A percentile compares a stretch with the other conserved stretches of the same genome.
Conservation (phyloP, 2,329 filamentous ascomycete species). For the Lasiodiplodia theobromae region DNA sequence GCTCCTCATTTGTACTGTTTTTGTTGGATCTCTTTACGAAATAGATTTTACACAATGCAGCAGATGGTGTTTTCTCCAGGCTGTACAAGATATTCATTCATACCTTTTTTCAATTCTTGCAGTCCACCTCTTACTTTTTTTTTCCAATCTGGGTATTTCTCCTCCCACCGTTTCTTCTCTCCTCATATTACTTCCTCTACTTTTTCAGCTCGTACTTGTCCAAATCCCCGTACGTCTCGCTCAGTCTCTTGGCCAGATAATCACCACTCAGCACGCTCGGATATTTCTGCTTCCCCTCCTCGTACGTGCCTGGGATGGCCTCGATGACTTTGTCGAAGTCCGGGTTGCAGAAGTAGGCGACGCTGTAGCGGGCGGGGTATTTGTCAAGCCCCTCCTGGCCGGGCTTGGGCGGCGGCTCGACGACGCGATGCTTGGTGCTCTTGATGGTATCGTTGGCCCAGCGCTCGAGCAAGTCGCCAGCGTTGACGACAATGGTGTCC, state of each 20-base stretch:
- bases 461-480: constrained; percentile 82
- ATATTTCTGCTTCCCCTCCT: constrained; percentile 75
- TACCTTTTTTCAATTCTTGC: not conserved
- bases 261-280: constrained; percentile 77
- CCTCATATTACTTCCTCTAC: not conserved
- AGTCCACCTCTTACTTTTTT: no score
- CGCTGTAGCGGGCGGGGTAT: constrained; percentile 80
- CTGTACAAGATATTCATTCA: not conserved
- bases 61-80: not conserved
- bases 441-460: constrained; percentile 94
- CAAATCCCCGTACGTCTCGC: constrained; percentile 65
- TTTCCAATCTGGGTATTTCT: not conserved
- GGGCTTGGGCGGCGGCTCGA: constrained; percentile 72
- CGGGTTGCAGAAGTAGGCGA: constrained; percentile 93
- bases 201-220: not conserved
- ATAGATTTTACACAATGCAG: not conserved
- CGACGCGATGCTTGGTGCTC: constrained; percentile 87
- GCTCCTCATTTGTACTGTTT: no score
- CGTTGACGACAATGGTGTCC: constrained; percentile 85
- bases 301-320: constrained; percentile 80
- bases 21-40: no score
- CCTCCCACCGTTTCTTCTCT: not conserved
- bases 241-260: constrained; percentile 79
- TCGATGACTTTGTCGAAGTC: constrained; percentile 80
- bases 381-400: constrained; percentile 55